Evolutionary conservation across 768 basidiomycete genomes (phyloP), one percentile per base, ranked within the genome.

Genomic region (Candolleomyces eurysporus): DNA sequence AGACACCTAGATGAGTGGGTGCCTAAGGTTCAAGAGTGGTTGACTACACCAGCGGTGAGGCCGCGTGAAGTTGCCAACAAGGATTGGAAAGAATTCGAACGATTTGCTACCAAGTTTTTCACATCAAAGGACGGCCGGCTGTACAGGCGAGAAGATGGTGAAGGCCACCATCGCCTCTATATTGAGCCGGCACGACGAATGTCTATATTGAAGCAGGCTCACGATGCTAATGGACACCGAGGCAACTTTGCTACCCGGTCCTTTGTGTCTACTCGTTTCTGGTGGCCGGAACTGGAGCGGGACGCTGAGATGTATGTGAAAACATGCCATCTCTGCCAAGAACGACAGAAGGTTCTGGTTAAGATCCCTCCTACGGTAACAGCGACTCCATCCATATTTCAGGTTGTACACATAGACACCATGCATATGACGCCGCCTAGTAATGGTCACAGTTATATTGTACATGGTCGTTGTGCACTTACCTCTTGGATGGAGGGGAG

Each of bases 281-380:
- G 69, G 69, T 71, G 76, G 69, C 72, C 74, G 0, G 50, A 67
- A 0, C 59, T 76, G 2, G 58, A 67, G 0, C 43, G 66, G 0
- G 70, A 78, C 36, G 49, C 78, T 1, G 62, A 65, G 0, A 76
- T 73, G 71, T 77, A 66, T 56, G 60, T 76, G 1, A 54, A 64
- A 3, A 72, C 75, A 0, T 81, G 80, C 57, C 74, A 79, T 49
- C 54, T 66, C 6, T 81, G 81, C 58, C 80, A 82, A 52, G 50
- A 66, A 0, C 61, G 69, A 0, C 67, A 69, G 0, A 60, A 63
- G 0, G 14, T 58, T 0, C 69, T 70, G 11, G 46, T 78, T 0
- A 26, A 57, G 0, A 68, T 78, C n/a, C 73, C 69, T 6, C 70
- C 64, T 0, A 64, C 60, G 0, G 67, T 75, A 5, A 56, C 71